Evolutionary conservation across 208 protist genomes (phyloP), one percentile per base, ranked within the genome.

Genomic region (Leishmania tropica): DNA sequence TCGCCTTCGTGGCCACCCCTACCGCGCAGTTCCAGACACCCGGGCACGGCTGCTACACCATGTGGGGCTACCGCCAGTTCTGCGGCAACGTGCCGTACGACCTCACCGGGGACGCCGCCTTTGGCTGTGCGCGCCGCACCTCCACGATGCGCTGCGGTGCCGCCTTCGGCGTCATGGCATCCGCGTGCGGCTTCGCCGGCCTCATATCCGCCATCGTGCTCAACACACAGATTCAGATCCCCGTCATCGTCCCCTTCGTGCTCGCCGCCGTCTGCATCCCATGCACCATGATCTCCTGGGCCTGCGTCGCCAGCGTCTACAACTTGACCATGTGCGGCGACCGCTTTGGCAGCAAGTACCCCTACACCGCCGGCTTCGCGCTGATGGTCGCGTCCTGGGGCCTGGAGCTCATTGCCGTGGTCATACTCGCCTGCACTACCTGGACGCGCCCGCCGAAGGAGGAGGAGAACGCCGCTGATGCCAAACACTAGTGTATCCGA

Each of bases 251-350:
- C 75, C 19, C 83, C 60, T 80, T 87, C 79, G 47, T 83, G 70
- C 78, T 89, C 74, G 70, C 83, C 58, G 76, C 81, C 76, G 51
- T 85, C 68, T 85, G 79, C 73, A 79, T 88, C 68, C 37, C 86
- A 17, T 86, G 75, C 75, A 86, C 89, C 51, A 79, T 89, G 79
- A 87, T 90, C 77, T 81, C 84, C 24, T 90, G 84, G 83, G 89
- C 85, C 42, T 90, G 87, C 73, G 85, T 92, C 42, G 89, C 87
- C 62, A 78, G 82, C 67, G 89, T 90, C 47, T 78, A 86, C 83
- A 87, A 35, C 71, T 40, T 68, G 28, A 79, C 68, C 37, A 86
- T 91, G 83, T 89, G 88, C 80, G 78, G 60, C 35, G 54, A 28
- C 77, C n/a, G 48, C 28, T 86, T 67, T 56, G 82, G 81, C 75